Evolutionary conservation across 805 yeast species (phyloP).

Genomic region (Peterozyma xylosa): DNA sequence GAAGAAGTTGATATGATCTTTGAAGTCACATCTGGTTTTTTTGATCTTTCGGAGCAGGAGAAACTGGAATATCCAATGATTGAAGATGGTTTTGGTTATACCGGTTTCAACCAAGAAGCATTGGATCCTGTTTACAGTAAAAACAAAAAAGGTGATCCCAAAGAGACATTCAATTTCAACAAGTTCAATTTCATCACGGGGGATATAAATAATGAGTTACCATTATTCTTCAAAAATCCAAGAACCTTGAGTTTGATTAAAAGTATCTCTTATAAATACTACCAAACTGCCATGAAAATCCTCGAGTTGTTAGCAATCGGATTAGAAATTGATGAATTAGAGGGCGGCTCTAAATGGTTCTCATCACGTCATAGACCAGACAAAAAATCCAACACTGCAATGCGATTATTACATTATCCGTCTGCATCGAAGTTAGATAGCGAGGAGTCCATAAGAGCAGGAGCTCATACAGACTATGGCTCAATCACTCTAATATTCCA

Average conservation of each 20-base stretch:
- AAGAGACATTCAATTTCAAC: constrained; percentile 63
- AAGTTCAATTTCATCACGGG: constrained; percentile 43
- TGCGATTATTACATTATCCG: constrained; percentile 34
- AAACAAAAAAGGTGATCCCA: constrained; percentile 45
- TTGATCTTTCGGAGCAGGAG: constrained; percentile 36
- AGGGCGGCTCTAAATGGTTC: constrained; percentile 50
- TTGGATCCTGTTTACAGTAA: constrained; percentile 22
- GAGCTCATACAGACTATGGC: constrained; percentile 74
- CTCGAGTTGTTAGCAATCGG: constrained; percentile 52
- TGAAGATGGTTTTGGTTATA: constrained; percentile 50
- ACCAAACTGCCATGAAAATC: constrained; percentile 34
- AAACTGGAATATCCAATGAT: constrained; percentile 40
- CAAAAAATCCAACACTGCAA: constrained; percentile 50
- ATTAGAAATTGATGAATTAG: constrained; percentile 42
- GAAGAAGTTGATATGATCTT: constrained; percentile 46
- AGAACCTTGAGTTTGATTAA: constrained; percentile 29
- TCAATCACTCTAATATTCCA: constrained; percentile 59
- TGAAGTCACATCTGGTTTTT: constrained; percentile 40
- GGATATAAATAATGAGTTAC: constrained; percentile 29
- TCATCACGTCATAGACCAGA: constrained; percentile 42
- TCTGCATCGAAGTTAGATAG: constrained; percentile 31
- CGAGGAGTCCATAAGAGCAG: constrained; percentile 53
- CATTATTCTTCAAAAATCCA: constrained; percentile 37
- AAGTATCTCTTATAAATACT: constrained; percentile 30
- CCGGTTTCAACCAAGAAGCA: constrained; percentile 46